A percentile compares a stretch with the other conserved stretches of the same genome.
Evolutionary conservation across 73 alveolate genomes (phyloP).

Genomic region (Tetrahymena thermophila): DNA sequence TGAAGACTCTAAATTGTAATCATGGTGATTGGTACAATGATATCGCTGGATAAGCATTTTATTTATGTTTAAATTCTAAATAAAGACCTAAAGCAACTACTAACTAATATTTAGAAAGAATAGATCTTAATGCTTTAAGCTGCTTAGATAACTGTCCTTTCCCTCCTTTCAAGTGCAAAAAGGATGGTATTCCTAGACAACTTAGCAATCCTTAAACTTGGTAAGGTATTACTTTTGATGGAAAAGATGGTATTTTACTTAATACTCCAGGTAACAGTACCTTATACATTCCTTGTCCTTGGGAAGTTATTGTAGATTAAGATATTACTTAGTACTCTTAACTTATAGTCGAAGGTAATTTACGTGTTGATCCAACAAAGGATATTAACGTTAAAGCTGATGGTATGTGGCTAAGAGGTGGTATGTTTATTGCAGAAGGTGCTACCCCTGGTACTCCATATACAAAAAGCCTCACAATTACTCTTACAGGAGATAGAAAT

Average conservation of each 20-base stretch:
- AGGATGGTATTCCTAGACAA: neutral
- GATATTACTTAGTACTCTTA: neutral
- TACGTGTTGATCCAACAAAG: constrained; percentile 3
- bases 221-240: constrained; percentile 1
- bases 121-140: constrained; percentile 6
- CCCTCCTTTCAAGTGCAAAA: neutral
- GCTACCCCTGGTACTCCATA: constrained; percentile 4
- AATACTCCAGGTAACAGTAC: neutral
- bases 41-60: neutral
- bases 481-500: neutral
- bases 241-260: neutral
- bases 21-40: constrained; percentile 43
- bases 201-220: constrained; percentile 20
- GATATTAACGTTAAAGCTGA: constrained; percentile 10
- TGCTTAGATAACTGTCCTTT: constrained; percentile 11
- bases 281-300: neutral
- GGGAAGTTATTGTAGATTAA: neutral
- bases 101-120: neutral
- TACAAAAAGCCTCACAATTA: neutral
- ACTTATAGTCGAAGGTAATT: constrained; percentile 11
- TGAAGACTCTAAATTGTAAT: neutral
- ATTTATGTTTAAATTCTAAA: constrained; percentile 9
- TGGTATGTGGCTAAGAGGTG: constrained; percentile 11
- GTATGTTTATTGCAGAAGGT: constrained; percentile 34
- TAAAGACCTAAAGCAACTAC: neutral